Evolutionary conservation across 352 stramenopile species (phyloP).

Genomic region (Thraustochytrium striatum): DNA sequence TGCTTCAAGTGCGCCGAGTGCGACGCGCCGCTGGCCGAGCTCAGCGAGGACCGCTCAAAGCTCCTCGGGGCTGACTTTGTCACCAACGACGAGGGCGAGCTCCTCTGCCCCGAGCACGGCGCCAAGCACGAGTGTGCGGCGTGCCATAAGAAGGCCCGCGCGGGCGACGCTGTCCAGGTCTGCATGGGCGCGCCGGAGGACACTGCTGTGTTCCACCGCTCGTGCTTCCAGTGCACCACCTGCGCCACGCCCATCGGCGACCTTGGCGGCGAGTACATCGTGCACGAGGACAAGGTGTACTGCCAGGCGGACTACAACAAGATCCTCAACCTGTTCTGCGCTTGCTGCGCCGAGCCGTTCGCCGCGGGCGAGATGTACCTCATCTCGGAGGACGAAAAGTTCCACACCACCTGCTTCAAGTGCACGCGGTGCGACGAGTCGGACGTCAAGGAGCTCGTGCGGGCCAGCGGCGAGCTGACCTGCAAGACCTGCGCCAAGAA

Average conservation of each 20-base stretch:
- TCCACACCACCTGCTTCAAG: constrained; percentile 13
- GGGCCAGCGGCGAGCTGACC: too few relatives aligned
- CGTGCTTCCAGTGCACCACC: constrained; percentile 19
- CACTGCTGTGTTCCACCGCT: not conserved
- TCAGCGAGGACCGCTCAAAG: not conserved
- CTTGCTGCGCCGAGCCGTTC: too few relatives aligned
- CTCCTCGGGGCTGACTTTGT: constrained; percentile 18
- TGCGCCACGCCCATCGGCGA: constrained; percentile 6
- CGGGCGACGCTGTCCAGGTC: not conserved
- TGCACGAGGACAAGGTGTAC: constrained; percentile 3
- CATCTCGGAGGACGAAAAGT: too few relatives aligned
- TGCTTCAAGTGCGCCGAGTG: constrained; percentile 31
- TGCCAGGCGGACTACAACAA: constrained; percentile 29
- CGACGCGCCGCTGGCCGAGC: not conserved
- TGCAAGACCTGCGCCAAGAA: too few relatives aligned
- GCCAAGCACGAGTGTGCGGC: constrained; percentile 18
- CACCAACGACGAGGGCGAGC: not conserved
- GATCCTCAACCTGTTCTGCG: too few relatives aligned
- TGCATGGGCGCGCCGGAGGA: not conserved
- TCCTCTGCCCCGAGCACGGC: constrained; percentile 2
- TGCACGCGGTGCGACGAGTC: constrained; percentile 16
- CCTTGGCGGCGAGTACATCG: constrained; percentile 27
- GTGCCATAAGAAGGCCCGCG: not conserved
- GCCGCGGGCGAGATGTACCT: too few relatives aligned
- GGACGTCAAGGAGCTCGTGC: too few relatives aligned